These are phyloP conservation scores for Amaranthus hypochondriacus DNA, from an alignment of 148 eudicot genomes.

Conservation along the genomic window DNA sequence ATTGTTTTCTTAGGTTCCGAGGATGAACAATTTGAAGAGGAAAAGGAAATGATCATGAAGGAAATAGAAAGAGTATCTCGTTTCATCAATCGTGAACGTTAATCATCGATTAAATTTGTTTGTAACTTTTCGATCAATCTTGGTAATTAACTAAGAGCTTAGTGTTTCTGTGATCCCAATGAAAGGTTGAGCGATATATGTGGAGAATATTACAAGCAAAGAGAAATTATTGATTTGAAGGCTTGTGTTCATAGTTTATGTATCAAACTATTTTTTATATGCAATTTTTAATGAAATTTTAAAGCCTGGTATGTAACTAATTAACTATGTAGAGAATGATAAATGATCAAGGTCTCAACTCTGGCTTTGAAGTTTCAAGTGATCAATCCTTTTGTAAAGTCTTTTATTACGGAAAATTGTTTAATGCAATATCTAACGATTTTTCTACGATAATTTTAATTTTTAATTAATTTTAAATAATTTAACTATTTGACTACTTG, in stretches of 20 bases:
- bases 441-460: too few species aligned
- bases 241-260: not conserved
- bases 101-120: not conserved
- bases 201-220: not conserved
- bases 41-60: conserved; percentile 80
- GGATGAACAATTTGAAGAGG: conserved; percentile 96
- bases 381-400: not conserved
- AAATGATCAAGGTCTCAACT: not conserved
- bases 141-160: not conserved
- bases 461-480: too few species aligned
- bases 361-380: not conserved
- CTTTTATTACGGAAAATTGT: too few species aligned
- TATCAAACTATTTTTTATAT: not conserved
- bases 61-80: conserved; percentile 77
- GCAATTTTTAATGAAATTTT: not conserved
- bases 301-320: not conserved
- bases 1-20: conserved; percentile 52
- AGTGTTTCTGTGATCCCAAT: not conserved
- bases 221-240: not conserved
- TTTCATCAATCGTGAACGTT: conserved; percentile 27
- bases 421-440: too few species aligned
- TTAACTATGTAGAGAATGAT: not conserved
- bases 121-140: conserved; percentile 8
- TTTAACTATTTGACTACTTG: too few species aligned
- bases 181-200: not conserved